phyloP scores from a whole-genome alignment of 306 rosid genomes.

The Inga laurina region DNA sequence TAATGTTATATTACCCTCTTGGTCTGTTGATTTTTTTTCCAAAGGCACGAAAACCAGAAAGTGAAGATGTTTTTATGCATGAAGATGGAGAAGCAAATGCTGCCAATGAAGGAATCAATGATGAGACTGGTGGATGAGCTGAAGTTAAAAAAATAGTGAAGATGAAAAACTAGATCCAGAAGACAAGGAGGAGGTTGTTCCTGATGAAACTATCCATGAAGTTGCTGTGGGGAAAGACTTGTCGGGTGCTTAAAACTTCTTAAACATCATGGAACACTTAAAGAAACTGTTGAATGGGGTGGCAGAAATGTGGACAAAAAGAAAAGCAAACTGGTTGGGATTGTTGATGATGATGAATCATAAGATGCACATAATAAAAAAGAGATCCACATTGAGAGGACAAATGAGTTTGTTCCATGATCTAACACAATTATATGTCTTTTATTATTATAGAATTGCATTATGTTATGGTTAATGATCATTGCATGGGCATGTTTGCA shows the following conservation, averaged over 20 bases:
- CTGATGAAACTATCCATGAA: constrained; percentile 92
- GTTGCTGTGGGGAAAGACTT: constrained; percentile 84
- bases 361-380: constrained; percentile 62
- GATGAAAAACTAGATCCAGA: constrained; percentile 52
- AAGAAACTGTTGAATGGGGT: constrained; percentile 93
- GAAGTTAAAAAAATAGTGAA: no score
- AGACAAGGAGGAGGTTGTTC: constrained; percentile 60
- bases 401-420: constrained; percentile 67
- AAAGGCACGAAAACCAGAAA: constrained; percentile 83
- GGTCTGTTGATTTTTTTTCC: background rate
- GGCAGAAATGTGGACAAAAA: constrained; percentile 99
- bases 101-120: no score
- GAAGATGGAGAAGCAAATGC: constrained; percentile 66
- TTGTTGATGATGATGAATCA: constrained; percentile 59
- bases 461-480: background rate
- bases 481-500: background rate
- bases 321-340: constrained; percentile 89
- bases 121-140: no score
- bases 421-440: background rate
- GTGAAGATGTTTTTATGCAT: constrained; percentile 84
- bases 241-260: constrained; percentile 83
- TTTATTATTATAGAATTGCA: background rate
- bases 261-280: constrained; percentile 87
- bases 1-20: constrained; percentile 9
- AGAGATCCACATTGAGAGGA: constrained; percentile 92